A percentile compares a stretch with the other conserved stretches of the same genome.
Evolutionary conservation across 163 green algal genomes (phyloP).

Genomic region (Picocystis sp.): DNA sequence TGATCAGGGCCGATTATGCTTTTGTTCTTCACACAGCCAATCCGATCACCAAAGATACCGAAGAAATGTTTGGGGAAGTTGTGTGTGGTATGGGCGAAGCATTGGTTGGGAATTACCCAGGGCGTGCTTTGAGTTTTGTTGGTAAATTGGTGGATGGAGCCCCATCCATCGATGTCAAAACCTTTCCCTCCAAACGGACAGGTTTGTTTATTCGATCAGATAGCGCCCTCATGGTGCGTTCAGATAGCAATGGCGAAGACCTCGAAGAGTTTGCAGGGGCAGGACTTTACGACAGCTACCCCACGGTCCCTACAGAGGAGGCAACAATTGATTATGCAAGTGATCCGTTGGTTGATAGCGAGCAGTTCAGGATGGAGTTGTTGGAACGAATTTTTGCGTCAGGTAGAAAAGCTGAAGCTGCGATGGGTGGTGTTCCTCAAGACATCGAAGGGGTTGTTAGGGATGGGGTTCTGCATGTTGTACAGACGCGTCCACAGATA

Average conservation of each 20-base stretch:
- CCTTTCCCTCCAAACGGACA: conserved; percentile 54
- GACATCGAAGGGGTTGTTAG: conserved; percentile 21
- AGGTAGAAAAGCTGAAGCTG: conserved; percentile 2
- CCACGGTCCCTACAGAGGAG: background rate
- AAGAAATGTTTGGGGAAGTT: conserved; percentile 65
- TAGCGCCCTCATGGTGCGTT: conserved; percentile 42
- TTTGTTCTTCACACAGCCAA: conserved; percentile 86
- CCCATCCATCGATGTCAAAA: conserved; percentile 14
- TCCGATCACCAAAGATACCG: conserved; percentile 35
- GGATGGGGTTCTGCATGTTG: conserved; percentile 27
- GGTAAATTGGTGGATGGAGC: background rate
- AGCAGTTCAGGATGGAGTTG: too few relatives aligned
- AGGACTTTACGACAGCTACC: conserved; percentile 24
- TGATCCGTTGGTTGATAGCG: too few relatives aligned
- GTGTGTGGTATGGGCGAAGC: conserved; percentile 75
- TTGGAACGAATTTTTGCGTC: too few relatives aligned
- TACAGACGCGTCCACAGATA: conserved; percentile 31
- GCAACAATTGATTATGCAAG: too few relatives aligned
- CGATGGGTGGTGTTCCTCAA: conserved; percentile 7
- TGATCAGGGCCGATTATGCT: conserved; percentile 62
- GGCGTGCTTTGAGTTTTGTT: conserved; percentile 45
- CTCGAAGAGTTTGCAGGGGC: conserved; percentile 59
- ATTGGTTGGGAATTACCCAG: conserved; percentile 66
- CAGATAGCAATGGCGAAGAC: conserved; percentile 66
- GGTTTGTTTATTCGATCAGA: conserved; percentile 24